Base-by-base conservation (phyloP, 1,284 basidiomycete species). In the Heterobasidion annosum region DNA sequence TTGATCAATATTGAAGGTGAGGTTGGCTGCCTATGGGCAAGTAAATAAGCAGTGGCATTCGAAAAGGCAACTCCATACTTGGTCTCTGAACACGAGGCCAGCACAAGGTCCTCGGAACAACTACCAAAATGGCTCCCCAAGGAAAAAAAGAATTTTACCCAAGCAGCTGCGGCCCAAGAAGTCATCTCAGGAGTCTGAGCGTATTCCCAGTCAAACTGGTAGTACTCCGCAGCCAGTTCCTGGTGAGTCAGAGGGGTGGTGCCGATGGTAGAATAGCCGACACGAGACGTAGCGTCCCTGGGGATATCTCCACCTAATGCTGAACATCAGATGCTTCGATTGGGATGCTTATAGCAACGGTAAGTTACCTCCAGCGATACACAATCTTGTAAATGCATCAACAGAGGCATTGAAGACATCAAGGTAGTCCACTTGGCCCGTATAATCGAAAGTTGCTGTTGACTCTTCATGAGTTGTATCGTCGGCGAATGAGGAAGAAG, bases 151-250 rank as follows among this genome's bases (percentile, higher is more conserved):
- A 16, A 58, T 47, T 46, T 47, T 62, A 82, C 82, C 81, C 79
- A 81, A 13, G 81, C 74, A 6, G 79, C 75, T 7, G 81, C 81
- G 32, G 84, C 70, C 72, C 77, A 78, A 0, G 83, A 85, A 0
- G 78, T 81, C 64, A 83, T 72, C 48, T 80, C 79, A 0, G 82
- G 83, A 15, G 77, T 75, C 62, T 83, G 73, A 35, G 74, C 73
- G 59, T 76, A 79, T 60, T 81, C 77, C 72, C 73, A 76, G 58
- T 77, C 73, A 59, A 79, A 75, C 61, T 77, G 70, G 57, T 72
- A 79, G 57, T 82, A 82, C 61, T 82, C 77, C 12, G 76, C 68
- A 15, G 70, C 79, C 50, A 68, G 63, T 42, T 74, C 72, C 54
- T 76, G 72, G 8, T 70, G 66, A 13, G 71, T 72, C 50, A 59